Base-by-base conservation (phyloP, 2,329 filamentous ascomycete species). In the Botryotinia narcissicola region DNA sequence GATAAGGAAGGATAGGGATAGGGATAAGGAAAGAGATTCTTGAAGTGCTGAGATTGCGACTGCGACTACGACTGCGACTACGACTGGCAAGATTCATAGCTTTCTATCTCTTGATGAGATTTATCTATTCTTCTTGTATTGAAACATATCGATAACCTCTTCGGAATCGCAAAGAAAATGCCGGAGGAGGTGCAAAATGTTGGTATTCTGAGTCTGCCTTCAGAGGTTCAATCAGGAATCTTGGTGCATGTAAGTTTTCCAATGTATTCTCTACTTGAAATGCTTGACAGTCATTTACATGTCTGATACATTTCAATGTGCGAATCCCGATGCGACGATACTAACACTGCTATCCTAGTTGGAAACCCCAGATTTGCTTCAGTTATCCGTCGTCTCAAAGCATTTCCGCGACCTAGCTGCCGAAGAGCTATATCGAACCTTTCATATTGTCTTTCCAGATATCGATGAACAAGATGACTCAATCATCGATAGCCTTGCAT, bases 361-460 rank as follows among this genome's bases (percentile, higher is more conserved):
- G 78, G 82, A 84, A 25, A 83, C 85, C 74, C 79, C 80, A 75
- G 87, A 90, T 74, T 84, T 89, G 69, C 86, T 90, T 73, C 87
- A 85, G 75, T 83, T 91, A 69, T 85, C 88, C 22, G 85, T 90
- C 48, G 88, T 90, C 73, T 90, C 86, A 62, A 86, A 82, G 74
- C 85, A 86, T 73, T 89, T 90, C 77, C 86, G 86, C 76, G 84
- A 88, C 54, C 82, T 91, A 42, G 88, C 88, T 64, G 86, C 89
- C 63, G 82, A 86, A 59, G 83, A 88, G 74, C 82, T 91, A 25
- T 91, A 91, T 79, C 87, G 87, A 74, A 86, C 83, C 73, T 88
- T 91, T 78, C 83, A 86, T 78, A 89, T 90, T 75, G 83, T 89
- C 71, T 90, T 91, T 78, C 86, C 87, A n/a, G 87, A 89, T 74